Base-by-base conservation (phyloP, 441 rosid genomes). In the Euphorbia corollata region DNA sequence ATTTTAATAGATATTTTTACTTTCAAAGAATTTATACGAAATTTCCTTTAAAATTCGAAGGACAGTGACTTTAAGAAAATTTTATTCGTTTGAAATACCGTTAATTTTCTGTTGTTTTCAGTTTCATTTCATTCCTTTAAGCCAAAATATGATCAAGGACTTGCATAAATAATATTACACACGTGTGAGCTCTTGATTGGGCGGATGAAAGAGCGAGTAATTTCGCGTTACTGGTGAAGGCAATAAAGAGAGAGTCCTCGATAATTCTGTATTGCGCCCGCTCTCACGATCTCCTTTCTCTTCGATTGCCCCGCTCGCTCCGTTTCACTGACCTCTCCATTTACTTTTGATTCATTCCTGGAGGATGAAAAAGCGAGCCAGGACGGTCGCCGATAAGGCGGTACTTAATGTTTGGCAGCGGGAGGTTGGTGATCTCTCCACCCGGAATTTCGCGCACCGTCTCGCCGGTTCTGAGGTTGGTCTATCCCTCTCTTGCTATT, bases 381-480 rank as follows among this genome's bases (percentile, higher is more conserved):
- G 82, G 62, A 62, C 75, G 24, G 59, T 55, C 74, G 72, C 76
- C 2, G 85, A 82, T 55, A 74, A 77, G 62, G 73, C 96, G 20
- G 85, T 86, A 41, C 78, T 83, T 32, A 88, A 86, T 77, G 83
- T 94, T 47, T 74, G 88, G 82, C 78, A 74, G 56, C 87, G 96
- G 32, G 91, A 89, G 77, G 80, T 93, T 76, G 97, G 97, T 63
- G 83, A 79, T 9, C 85, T 93, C 70, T 83, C 90, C 58, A 63
- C 85, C 38, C 82, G 91, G 41, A 75, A 62, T 61, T 93, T 93
- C 85, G 81, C 80, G 6, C 82, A 75, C 77, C 96, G 97, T 6
- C 85, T 85, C 76, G 81, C 81, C 41, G 95, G 83, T 59, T 91
- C 97, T 1, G 80, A 91, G 99, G 99, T 93, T 59, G 45, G 4